Conservation (phyloP, 2,329 filamentous ascomycete species). For the Emergomyces pasteurianus region DNA sequence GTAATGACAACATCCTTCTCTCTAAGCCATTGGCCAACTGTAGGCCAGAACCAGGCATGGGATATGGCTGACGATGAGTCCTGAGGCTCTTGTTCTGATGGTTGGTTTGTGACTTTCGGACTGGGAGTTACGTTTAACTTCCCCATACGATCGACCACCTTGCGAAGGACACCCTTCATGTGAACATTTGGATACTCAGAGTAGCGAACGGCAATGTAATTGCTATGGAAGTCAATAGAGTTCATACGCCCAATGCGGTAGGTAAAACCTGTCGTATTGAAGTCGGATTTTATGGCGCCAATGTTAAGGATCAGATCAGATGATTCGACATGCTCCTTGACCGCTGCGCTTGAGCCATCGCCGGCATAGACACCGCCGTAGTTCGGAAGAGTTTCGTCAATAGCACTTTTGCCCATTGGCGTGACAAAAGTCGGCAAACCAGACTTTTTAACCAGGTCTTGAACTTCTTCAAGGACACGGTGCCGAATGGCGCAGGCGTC, state of each 20-base stretch:
- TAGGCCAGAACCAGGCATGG: conserved; percentile 39
- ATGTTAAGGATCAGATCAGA: conserved; percentile 31
- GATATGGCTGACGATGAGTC: conserved; percentile 30
- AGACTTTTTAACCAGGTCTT: conserved; percentile 59
- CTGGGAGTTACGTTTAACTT: conserved; percentile 46
- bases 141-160: conserved; percentile 48
- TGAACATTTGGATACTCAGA: conserved; percentile 66
- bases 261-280: conserved; percentile 57
- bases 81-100: conserved; percentile 20
- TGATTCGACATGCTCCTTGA: conserved; percentile 26
- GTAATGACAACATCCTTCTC: conserved; percentile 45
- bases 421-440: conserved; percentile 68
- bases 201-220: conserved; percentile 60
- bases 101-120: conserved; percentile 44
- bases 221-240: conserved; percentile 71
- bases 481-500: conserved; percentile 72
- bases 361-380: conserved; percentile 77
- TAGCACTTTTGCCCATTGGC: conserved; percentile 73
- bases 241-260: conserved; percentile 65
- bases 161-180: conserved; percentile 66
- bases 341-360: conserved; percentile 49
- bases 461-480: conserved; percentile 56
- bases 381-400: conserved; percentile 59
- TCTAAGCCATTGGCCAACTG: conserved; percentile 36
- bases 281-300: conserved; percentile 32